Evolutionary conservation across 208 protist genomes (phyloP), one percentile per base, ranked within the genome.

Genomic region (Crithidia thermophila): DNA sequence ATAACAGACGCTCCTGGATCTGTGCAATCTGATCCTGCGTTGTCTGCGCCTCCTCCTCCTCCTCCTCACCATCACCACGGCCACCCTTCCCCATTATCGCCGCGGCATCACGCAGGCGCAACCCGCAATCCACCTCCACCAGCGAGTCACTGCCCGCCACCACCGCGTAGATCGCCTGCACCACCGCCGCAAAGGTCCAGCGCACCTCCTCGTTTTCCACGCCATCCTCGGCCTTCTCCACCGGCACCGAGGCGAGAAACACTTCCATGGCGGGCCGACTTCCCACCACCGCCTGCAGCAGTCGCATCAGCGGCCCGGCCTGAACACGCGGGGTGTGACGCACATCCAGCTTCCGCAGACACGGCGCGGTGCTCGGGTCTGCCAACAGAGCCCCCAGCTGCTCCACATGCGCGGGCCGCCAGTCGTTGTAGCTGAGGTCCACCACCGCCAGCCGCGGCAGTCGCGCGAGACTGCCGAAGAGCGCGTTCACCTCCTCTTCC

Each of bases 361-460:
- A 7, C 5, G 5, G 18, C 6, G 51, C 57, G 18, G 43, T 6
- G 0, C 18, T 34, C 4, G 58, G 27, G 14, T 66, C 52, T 3
- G 72, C 58, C 11, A 81, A 67, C 23, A 73, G 16, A n/a, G 66
- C 47, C 8, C 40, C 46, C 21, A 94, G 56, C 45, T 83, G 27
- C n/a, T 76, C 67, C 2, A 81, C 71, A 61, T 95, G 90, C 20
- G 57, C 57, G 23, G 31, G 52, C 7, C 77, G 76, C 55, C 91
- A 81, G 43, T 95, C 87, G 62, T 95, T 95, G 67, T 80, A 79
- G 72, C 85, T 85, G 25, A 95, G 60, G 64, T 91, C 72, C 3
- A 93, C 23, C 28, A 67, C 61, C 28, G 60, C 51, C 21, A 93
- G 76, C 58, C 60, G 11, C 43, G 87, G 62, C 82, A 77, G 23